Percentiles rank a stretch among this genome's conserved stretches.
phyloP scores from a whole-genome alignment of 805 yeast species.

The Candida multigemmis region DNA sequence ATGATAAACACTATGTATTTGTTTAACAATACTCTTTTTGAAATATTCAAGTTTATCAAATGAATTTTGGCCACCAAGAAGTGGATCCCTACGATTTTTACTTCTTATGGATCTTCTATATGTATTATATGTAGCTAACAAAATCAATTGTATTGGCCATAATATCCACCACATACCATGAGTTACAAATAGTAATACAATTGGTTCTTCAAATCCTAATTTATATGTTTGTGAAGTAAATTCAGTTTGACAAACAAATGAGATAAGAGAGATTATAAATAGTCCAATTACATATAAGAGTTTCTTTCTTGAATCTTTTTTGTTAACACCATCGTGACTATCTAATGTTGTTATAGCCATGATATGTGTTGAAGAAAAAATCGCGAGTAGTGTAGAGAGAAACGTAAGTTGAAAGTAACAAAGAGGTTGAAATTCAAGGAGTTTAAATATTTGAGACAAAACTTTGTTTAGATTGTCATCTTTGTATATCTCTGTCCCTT shows the following conservation, averaged over 20 bases:
- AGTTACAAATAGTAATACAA: conserved; percentile 54
- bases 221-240: conserved; percentile 61
- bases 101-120: too few relatives aligned
- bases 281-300: conserved; percentile 22
- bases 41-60: too few relatives aligned
- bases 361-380: too few relatives aligned
- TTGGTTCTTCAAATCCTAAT: conserved; percentile 57
- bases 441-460: too few relatives aligned
- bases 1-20: conserved; percentile 35
- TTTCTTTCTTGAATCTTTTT: conserved; percentile 8
- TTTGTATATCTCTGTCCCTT: too few relatives aligned
- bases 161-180: conserved; percentile 72
- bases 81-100: conserved; percentile 2
- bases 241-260: conserved; percentile 79
- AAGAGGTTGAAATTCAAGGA: too few relatives aligned
- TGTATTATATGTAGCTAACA: conserved; percentile 15
- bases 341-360: conserved; percentile 28
- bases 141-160: conserved; percentile 59
- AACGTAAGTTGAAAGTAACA: too few relatives aligned
- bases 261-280: conserved; percentile 26
- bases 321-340: conserved; percentile 10
- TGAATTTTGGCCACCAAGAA: too few relatives aligned
- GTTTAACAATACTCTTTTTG: conserved; percentile 28
- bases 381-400: too few relatives aligned
- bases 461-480: too few relatives aligned